These are phyloP conservation scores for Ascoidea asiatica DNA, from an alignment of 805 yeast species.

Conservation along the genomic window DNA sequence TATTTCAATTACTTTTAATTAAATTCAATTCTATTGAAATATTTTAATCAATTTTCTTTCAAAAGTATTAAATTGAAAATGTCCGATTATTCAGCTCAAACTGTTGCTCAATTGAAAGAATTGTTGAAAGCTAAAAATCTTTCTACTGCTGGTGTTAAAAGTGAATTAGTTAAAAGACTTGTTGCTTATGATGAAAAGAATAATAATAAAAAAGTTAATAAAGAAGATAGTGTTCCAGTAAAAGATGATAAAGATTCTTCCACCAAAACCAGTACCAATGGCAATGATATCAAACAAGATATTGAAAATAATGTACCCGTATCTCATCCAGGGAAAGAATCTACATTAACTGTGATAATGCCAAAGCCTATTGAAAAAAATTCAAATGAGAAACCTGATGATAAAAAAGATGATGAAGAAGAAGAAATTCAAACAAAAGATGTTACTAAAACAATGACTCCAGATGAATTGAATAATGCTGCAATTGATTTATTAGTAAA, in stretches of 20 bases:
- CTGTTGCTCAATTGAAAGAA: conserved; percentile 80
- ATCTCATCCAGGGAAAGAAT: conserved; percentile 4
- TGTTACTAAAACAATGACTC: conserved; percentile 28
- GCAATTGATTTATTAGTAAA: conserved; percentile 56
- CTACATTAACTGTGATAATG: conserved; percentile 6
- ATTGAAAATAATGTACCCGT: conserved; percentile 7
- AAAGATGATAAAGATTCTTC: conserved; percentile 6
- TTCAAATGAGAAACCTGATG: conserved; percentile 3
- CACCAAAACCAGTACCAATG: conserved; percentile 8
- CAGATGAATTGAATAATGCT: conserved; percentile 57
- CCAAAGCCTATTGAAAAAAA: conserved; percentile 5
- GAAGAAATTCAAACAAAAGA: conserved; percentile 13
- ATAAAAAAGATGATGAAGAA: conserved; percentile 8
- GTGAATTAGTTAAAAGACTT: conserved; percentile 57
- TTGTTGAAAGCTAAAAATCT: conserved; percentile 54
- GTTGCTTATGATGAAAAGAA: conserved; percentile 11
- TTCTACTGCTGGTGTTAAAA: conserved; percentile 65
- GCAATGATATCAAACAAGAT: conserved; percentile 4
- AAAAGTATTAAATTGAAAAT: conserved; percentile 16
- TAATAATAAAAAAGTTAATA: conserved; percentile 4
- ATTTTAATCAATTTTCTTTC: not conserved
- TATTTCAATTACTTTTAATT: too few species aligned
- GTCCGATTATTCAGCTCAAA: conserved; percentile 46
- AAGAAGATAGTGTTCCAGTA: conserved; percentile 1
- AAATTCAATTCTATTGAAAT: too few species aligned